Evolutionary conservation across 257 asterid species (phyloP).

Genomic region (Agastache rugosa): DNA sequence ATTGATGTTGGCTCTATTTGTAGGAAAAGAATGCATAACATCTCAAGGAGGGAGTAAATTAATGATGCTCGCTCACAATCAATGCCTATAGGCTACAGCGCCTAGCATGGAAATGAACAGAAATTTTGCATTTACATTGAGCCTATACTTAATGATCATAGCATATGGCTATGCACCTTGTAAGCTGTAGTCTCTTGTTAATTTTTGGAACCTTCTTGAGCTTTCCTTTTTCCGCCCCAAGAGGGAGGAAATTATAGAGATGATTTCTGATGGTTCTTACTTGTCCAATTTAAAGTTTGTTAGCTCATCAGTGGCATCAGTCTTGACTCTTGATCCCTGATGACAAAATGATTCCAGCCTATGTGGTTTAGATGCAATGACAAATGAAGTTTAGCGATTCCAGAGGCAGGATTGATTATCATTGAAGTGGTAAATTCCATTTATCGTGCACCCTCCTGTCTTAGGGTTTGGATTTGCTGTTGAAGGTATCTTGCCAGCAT

Average conservation of each 20-base stretch:
- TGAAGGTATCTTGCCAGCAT: slow-evolving; percentile 18
- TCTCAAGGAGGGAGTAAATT: slow-evolving; percentile 28
- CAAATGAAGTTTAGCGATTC: slow-evolving; percentile 4
- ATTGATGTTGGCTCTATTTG: slow-evolving; percentile 29
- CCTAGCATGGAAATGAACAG: slow-evolving; percentile 31
- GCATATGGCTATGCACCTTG: slow-evolving; percentile 29
- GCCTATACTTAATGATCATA: slow-evolving; percentile 32
- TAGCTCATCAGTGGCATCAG: slow-evolving; percentile 12
- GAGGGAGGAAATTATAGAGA: slow-evolving; percentile 36
- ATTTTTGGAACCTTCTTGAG: slow-evolving; percentile 10
- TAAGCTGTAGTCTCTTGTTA: slow-evolving; percentile 38
- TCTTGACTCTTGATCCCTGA: not conserved
- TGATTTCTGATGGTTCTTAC: slow-evolving; percentile 29
- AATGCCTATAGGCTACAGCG: slow-evolving; percentile 11
- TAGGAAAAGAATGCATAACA: slow-evolving; percentile 45
- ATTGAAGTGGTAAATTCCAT: not conserved
- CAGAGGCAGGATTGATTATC: slow-evolving; percentile 9
- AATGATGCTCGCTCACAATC: slow-evolving; percentile 26
- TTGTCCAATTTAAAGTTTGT: slow-evolving; percentile 6
- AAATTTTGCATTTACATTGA: slow-evolving; percentile 38
- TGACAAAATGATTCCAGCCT: slow-evolving; percentile 17
- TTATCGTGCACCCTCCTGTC: not conserved
- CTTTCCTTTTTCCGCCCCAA: slow-evolving; percentile 13
- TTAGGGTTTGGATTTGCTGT: not conserved
- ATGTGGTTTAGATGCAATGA: not conserved